Base-by-base conservation (phyloP, 1,139 yeast genomes). In the Neolecta irregularis region DNA sequence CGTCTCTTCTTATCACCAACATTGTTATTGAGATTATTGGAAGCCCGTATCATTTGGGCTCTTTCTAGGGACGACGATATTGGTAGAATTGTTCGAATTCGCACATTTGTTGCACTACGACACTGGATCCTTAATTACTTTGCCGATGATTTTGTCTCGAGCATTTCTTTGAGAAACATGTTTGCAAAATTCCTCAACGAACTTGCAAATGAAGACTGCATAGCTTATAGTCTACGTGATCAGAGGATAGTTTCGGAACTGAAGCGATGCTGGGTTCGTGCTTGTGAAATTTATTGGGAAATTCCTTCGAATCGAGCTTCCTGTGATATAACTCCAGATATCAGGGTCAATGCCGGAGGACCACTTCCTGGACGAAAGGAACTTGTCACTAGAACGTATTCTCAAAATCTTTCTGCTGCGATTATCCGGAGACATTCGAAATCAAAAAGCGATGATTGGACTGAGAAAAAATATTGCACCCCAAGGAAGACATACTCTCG, bases 91-190 rank as follows among this genome's bases (percentile, higher is more conserved):
- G 76, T 77, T 1, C 60, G 80, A n/a, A 67, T 85, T 26, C 65
- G 96, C 46, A 75, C 92, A 0, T 88, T 85, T 59, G 94, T 81
- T 26, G 74, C 79, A 24, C 50, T 88, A 33, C 67, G 96, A 48
- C 93, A 81, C 55, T 88, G 96, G 93, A 57, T 88, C 22, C 57
- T 79, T 42, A 85, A 58, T 42, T 46, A 46, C 37, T 46, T 44
- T 41, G 54, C 56, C 8, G 61, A 57, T 44, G 65, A 60, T 45
- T 61, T 60, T 43, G 53, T 57, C 30, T 53, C 59, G n/a, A 45
- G 54, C 24, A 38, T 44, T 22, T 45, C 45, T 21, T 49, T 60
- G 26, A 52, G 65, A 19, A 36, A 41, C 8, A 41, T 28, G 12
- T 38, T 42, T 32, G 41, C 19, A 6, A 41, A 43, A 18, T 43